These are phyloP conservation scores for Xanthoconium separans DNA, from an alignment of 1,284 basidiomycete genomes.

Conservation along the genomic window DNA sequence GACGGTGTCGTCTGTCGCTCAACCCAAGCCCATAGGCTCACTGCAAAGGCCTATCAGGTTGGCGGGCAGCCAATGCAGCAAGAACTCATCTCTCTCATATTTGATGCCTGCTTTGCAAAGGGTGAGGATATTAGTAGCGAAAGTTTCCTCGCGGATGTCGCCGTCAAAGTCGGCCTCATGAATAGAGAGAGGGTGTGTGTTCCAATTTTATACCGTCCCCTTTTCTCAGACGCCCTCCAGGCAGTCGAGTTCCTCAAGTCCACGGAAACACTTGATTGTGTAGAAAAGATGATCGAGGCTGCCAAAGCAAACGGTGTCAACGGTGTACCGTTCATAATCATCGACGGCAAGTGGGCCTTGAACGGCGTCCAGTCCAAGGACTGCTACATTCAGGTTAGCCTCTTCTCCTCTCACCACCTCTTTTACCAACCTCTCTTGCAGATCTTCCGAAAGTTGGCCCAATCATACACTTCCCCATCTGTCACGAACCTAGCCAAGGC, in stretches of 20 bases:
- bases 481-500: slow-evolving; percentile 6
- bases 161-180: slow-evolving; percentile 61
- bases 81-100: slow-evolving; percentile 55
- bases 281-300: slow-evolving; percentile 64
- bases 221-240: slow-evolving; percentile 30
- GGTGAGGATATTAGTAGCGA: slow-evolving; percentile 62
- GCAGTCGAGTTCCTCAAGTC: slow-evolving; percentile 62
- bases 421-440: slow-evolving; percentile 1
- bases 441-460: slow-evolving; percentile 34
- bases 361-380: slow-evolving; percentile 73
- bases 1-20: slow-evolving; percentile 65
- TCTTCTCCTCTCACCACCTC: neutral
- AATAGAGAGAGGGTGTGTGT: slow-evolving; percentile 54
- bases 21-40: slow-evolving; percentile 68
- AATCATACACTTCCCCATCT: slow-evolving; percentile 12
- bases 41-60: slow-evolving; percentile 65
- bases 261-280: slow-evolving; percentile 65
- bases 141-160: slow-evolving; percentile 59
- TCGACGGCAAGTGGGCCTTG: slow-evolving; percentile 77
- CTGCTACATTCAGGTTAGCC: slow-evolving; percentile 65
- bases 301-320: slow-evolving; percentile 71
- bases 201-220: too few species aligned
- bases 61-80: slow-evolving; percentile 67
- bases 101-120: slow-evolving; percentile 66
- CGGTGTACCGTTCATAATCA: slow-evolving; percentile 78